A percentile compares a stretch with the other conserved stretches of the same genome.
These are phyloP conservation scores for Zymoseptoria pseudotritici DNA, from an alignment of 2,329 filamentous ascomycete genomes.

Conservation along the genomic window DNA sequence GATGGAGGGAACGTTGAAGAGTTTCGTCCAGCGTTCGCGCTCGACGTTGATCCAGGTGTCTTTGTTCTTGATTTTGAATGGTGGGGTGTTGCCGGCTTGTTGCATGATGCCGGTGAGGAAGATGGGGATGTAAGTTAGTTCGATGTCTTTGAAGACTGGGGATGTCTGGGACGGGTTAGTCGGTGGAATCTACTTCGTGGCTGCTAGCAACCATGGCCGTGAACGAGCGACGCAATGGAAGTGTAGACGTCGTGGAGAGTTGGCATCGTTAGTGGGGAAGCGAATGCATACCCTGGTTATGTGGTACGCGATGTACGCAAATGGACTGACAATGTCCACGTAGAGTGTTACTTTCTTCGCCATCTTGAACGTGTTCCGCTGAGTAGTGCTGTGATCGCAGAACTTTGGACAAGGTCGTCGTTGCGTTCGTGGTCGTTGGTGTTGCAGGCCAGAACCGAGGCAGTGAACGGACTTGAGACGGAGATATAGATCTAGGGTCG, in stretches of 20 bases:
- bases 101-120: slow-evolving; percentile 55
- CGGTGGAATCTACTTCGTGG: background rate
- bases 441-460: background rate
- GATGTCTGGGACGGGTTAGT: slow-evolving; percentile 41
- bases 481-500: background rate
- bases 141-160: slow-evolving; percentile 46
- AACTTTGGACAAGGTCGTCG: background rate
- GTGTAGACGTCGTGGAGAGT: background rate
- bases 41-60: slow-evolving; percentile 49
- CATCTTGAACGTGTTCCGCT: background rate
- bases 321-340: slow-evolving; percentile 53
- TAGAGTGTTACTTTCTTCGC: slow-evolving; percentile 46
- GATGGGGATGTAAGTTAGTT: slow-evolving; percentile 52
- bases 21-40: slow-evolving; percentile 46
- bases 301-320: slow-evolving; percentile 54
- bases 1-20: slow-evolving; percentile 49
- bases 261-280: background rate
- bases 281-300: slow-evolving; percentile 42
- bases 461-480: background rate
- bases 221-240: background rate
- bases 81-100: slow-evolving; percentile 46
- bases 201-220: background rate
- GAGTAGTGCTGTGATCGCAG: background rate
- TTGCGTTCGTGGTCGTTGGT: background rate
- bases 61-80: slow-evolving; percentile 54